A percentile compares a stretch with the other conserved stretches of the same genome.
Conservation (phyloP, 2,329 filamentous ascomycete genomes). For the Venturia carpophila region DNA sequence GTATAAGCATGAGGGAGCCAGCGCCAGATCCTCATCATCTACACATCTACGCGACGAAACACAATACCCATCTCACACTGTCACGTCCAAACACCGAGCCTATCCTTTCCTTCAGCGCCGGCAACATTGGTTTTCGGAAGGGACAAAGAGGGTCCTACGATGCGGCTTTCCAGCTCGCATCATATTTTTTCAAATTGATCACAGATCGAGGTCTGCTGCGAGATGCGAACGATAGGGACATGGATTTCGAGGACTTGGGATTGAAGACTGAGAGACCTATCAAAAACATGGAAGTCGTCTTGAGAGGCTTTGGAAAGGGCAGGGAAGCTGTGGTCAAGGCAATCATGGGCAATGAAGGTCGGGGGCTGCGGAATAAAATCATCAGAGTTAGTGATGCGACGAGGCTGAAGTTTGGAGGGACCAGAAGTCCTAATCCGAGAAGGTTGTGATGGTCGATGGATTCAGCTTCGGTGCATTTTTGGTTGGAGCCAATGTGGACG, state of each 20-base stretch:
- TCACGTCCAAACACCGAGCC: constrained; percentile 72
- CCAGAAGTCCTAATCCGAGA: constrained; percentile 74
- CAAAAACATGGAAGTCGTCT: constrained; percentile 65
- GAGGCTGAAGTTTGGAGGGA: constrained; percentile 90
- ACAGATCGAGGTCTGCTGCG: constrained; percentile 71
- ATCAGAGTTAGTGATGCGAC: constrained; percentile 76
- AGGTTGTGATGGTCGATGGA: constrained; percentile 46
- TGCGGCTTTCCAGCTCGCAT: constrained; percentile 80
- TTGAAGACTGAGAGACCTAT: constrained; percentile 40
- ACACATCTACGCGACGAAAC: constrained; percentile 78
- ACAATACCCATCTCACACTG: constrained; percentile 92
- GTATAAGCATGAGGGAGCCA: not conserved
- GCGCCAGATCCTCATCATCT: constrained; percentile 60
- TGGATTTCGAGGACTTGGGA: not conserved
- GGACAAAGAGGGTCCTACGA: constrained; percentile 75
- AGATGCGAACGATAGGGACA: constrained; percentile 33
- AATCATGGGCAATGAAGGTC: constrained; percentile 77
- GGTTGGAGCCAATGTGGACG: not conserved
- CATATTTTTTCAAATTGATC: constrained; percentile 75
- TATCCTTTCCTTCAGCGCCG: constrained; percentile 71
- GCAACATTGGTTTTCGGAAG: constrained; percentile 90
- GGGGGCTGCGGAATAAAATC: constrained; percentile 64
- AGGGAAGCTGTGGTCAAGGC: constrained; percentile 87
- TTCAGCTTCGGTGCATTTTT: not conserved
- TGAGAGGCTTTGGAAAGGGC: constrained; percentile 79